Base-by-base conservation (phyloP, 2,329 filamentous ascomycete species). In the Trichoderma brevicompactum region DNA sequence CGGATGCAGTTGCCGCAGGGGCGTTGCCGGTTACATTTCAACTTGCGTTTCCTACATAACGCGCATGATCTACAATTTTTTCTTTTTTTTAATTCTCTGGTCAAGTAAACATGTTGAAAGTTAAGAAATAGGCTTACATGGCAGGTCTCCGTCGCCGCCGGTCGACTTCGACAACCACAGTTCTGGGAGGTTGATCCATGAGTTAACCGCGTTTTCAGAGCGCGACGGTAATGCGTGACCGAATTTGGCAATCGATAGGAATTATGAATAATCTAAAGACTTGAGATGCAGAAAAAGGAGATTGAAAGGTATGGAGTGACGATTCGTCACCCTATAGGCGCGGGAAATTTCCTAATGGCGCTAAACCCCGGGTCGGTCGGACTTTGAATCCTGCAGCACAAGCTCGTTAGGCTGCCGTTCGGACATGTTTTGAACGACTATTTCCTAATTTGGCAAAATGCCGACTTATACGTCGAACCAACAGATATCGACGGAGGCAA, bases 1-100 rank as follows among this genome's bases (percentile, higher is more conserved):
- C 75, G 74, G 4, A 77, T 64, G 58, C 80, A 82, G 65, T 80
- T 80, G 65, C 72, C 74, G 65, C 80, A 82, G 0, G 80, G 80
- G 3, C 68, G 69, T 28, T 77, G 73, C 38, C 78, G 74, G 63
- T 82, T 76, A 63, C 80, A 82, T n/a, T 76, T 73, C 15, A 81
- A 76, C 67, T 82, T 82, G 56, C 80, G 78, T n/a, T 72, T 74
- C 9, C 80, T 73, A 65, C 80, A 82, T 6, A 79, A 72, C 8
- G 74, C 72, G 65, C 80, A 82, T 1, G 79, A 78, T 6, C 79
- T 79, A 19, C 5, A 46, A n/a, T 60, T 49, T 41, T 12, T 41
- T 6, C 23, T 55, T 36, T 7, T 49, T 15, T 5, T 34, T 23
- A 19, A 32, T 38, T 44, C 6, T 64, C 41, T 15, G 38, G 8